Base-by-base conservation (phyloP, 805 yeast genomes). In the Nakazawaea anatomiae region DNA sequence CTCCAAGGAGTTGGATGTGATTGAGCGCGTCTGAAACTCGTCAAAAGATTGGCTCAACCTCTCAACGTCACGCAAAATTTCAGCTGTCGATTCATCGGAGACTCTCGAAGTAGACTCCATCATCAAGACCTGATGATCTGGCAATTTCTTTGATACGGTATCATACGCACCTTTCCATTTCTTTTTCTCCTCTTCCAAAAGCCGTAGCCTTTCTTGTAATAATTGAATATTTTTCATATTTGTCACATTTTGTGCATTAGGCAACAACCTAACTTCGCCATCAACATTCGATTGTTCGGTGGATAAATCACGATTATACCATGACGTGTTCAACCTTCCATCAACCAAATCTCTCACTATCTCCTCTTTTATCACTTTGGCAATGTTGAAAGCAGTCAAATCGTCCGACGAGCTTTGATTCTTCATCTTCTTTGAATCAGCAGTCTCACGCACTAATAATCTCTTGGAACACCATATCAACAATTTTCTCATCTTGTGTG, bases 401-500 rank as follows among this genome's bases (percentile, higher is more conserved):
- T 74, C 72, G 40, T 74, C 77, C 14, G 57, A 52, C 28, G 48
- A 43, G 39, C 47, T 50, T 14, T 39, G 46, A 11, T 27, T 31
- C 18, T 42, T 39, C 36, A 25, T 56, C 38, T 44, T 52, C 56
- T 51, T 39, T 55, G 53, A 55, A 58, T 39, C 56, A 63, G 46
- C 65, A 42, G 65, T 61, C 39, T 66, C 69, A 18, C 41, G 36
- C 6, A 57, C 61, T 42, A 76, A 55, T 36, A 73, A 71, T 57
- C 83, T 72, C 53, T 77, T 78, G 34, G 80, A 72, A 55, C 87
- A 80, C 94, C 92, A 86, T 2, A 79, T 70, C 44, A 87, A 61
- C 30, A 87, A 62, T 58, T 85, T 89, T 55, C 85, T 72, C 85
- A 87, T 81, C 55, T 81, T 73, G 57, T 83, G 85, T 2, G 91